Evolutionary conservation across 768 basidiomycete species (phyloP), one percentile per base, ranked within the genome.

Genomic region (Suillus brevipes): DNA sequence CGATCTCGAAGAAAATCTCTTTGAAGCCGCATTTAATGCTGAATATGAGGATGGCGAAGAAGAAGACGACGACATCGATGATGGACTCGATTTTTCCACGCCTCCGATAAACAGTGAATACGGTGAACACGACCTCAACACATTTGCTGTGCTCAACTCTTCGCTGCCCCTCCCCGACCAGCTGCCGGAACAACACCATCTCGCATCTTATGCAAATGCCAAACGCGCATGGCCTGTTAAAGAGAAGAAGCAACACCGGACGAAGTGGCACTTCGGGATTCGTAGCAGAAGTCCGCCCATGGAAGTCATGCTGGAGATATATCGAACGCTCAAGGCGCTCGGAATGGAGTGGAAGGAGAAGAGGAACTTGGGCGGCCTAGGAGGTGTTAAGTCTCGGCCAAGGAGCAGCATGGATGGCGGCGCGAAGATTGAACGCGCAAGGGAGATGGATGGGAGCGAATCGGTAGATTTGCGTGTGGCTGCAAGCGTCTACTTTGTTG

Each of bases 281-380:
- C 85, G 97, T 38, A 95, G 93, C 70, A 84, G 96, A 65, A 91
- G 89, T 64, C 94, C 95, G 38, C 97, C 96, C 25, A 97, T 99
- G 93, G 97, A 99, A 77, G 97, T 99, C 28, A 98, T 99, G 96
- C 80, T 97, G 31, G 97, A 98, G 83, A 97, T 99, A 60, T 99
- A 99, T 78, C 82, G 92, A 66, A 97, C 96, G 50, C 79, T 99
- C 59, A 90, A 91, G 78, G 82, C 88, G 65, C 82, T 98, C 23
- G 93, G 91, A 18, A 97, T 99, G 94, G 94, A 99, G 78, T 99
- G 97, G 97, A 93, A 93, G 76, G 88, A 91, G 80, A 97, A 97
- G 83, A 85, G 84, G 67, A 87, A 87, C 65, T 76, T 94, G 2
- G 91, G 91, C 1, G 89, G 90, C 6, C 72, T 93, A 36, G 91